These are phyloP conservation scores for Coccomyxa subellipsoidea DNA, from an alignment of 163 green algal genomes.

Conservation along the genomic window DNA sequence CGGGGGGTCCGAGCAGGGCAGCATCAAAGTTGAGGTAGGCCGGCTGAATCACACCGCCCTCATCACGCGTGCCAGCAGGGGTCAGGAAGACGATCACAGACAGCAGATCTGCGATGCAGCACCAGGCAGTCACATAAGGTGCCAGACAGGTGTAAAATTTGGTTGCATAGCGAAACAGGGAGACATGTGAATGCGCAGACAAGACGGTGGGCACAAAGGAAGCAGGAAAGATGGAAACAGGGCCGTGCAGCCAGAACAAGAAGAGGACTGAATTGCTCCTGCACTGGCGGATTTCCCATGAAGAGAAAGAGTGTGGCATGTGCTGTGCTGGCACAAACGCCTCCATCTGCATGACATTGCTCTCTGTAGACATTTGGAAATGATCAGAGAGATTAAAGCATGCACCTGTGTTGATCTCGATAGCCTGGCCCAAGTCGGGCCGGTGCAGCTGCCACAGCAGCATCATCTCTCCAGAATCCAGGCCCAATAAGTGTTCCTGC, in stretches of 20 bases:
- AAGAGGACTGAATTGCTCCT: no score
- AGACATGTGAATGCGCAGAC: background rate
- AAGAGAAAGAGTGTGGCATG: no score
- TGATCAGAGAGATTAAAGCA: background rate
- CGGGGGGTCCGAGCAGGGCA: background rate
- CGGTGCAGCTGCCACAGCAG: constrained; percentile 9
- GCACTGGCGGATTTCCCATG: no score
- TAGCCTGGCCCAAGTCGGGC: background rate
- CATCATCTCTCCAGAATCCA: background rate
- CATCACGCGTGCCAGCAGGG: background rate
- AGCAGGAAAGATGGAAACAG: no score
- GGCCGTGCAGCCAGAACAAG: no score
- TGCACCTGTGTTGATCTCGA: constrained; percentile 1
- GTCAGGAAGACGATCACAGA: background rate
- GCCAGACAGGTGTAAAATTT: background rate
- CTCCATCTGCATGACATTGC: background rate
- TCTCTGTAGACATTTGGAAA: background rate
- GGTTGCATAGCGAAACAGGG: background rate
- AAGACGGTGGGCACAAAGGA: no score
- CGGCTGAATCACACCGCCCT: background rate
- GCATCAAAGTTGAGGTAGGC: constrained; percentile 2
- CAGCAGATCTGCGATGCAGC: background rate
- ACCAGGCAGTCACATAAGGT: background rate
- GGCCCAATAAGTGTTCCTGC: background rate
- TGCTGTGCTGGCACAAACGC: background rate